Evolutionary conservation across 2,329 filamentous ascomycete species (phyloP).

Genomic region (Microdochium nivale): DNA sequence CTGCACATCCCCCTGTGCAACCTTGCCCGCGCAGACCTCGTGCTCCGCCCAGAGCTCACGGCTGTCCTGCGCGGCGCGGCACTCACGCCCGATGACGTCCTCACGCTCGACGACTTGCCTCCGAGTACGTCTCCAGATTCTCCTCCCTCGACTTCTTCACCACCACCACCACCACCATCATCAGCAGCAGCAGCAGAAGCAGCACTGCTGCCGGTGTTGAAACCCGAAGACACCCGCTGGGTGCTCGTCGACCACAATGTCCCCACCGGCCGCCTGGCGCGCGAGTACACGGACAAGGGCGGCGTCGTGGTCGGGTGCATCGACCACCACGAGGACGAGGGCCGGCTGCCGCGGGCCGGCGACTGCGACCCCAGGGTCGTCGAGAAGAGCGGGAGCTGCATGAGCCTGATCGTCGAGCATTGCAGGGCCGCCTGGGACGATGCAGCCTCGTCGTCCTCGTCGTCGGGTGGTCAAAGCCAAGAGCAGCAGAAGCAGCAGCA

Average conservation of each 20-base stretch:
- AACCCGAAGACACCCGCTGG: conserved; percentile 54
- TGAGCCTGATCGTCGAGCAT: conserved; percentile 58
- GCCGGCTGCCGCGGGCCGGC: conserved; percentile 32
- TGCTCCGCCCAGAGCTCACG: conserved; percentile 63
- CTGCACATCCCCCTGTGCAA: conserved; percentile 69
- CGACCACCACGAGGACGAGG: conserved; percentile 74
- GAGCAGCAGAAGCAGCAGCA: conserved; percentile 23
- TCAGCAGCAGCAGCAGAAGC: conserved; percentile 19
- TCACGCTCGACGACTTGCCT: conserved; percentile 54
- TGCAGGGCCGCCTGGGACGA: conserved; percentile 49
- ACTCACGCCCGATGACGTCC: conserved; percentile 50
- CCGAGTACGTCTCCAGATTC: neutral
- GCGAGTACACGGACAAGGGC: conserved; percentile 30
- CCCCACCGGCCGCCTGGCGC: conserved; percentile 53
- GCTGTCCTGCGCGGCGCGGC: conserved; percentile 55
- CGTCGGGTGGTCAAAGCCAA: conserved; percentile 13
- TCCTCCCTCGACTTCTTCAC: conserved; percentile 7
- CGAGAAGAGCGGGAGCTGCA: conserved; percentile 62
- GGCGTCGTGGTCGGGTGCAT: conserved; percentile 54
- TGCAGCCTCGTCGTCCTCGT: conserved; percentile 20
- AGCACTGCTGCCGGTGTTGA: conserved; percentile 18
- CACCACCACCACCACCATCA: too few species aligned
- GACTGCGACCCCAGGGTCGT: conserved; percentile 50
- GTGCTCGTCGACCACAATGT: conserved; percentile 74
- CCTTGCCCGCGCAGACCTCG: conserved; percentile 57